Conservation (phyloP, 176 grass and related monocot species). For the Panicum miliaceum region DNA sequence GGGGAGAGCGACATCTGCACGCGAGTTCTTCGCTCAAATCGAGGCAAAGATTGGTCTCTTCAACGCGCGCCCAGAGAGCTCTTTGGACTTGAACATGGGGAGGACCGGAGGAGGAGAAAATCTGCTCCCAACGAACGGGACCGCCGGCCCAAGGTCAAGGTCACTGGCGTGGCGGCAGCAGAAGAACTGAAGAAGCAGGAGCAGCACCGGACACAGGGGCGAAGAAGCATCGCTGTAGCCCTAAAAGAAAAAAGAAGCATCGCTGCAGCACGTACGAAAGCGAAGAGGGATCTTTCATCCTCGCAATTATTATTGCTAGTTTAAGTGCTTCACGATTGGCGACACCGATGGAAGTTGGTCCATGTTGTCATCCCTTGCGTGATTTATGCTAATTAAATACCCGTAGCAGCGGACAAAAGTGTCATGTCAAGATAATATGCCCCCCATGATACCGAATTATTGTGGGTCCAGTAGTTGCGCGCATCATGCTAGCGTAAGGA, state of each 20-base stretch:
- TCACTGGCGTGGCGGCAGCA: not conserved
- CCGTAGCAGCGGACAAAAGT: not conserved
- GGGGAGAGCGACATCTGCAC: too few relatives aligned
- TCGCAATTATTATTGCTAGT: not conserved
- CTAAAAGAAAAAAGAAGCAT: too few relatives aligned
- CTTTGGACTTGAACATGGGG: too few relatives aligned
- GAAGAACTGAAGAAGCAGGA: not conserved
- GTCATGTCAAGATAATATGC: not conserved
- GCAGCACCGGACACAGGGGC: not conserved
- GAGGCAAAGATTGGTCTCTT: too few relatives aligned
- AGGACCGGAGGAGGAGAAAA: too few relatives aligned
- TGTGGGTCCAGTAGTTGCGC: not conserved
- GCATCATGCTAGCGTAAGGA: not conserved
- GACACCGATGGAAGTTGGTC: slow-evolving; percentile 19
- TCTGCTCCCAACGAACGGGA: too few relatives aligned
- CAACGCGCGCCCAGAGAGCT: too few relatives aligned
- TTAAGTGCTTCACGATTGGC: not conserved
- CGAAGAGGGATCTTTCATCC: slow-evolving; percentile 2
- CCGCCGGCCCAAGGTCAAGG: not conserved
- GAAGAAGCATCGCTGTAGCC: not conserved
- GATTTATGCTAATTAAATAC: not conserved
- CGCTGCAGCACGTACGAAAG: not conserved
- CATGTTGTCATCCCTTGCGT: not conserved
- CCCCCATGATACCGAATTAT: not conserved
- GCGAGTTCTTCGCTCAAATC: too few relatives aligned